These are phyloP conservation scores for Russula lepida DNA, from an alignment of 768 basidiomycete genomes.

Conservation along the genomic window DNA sequence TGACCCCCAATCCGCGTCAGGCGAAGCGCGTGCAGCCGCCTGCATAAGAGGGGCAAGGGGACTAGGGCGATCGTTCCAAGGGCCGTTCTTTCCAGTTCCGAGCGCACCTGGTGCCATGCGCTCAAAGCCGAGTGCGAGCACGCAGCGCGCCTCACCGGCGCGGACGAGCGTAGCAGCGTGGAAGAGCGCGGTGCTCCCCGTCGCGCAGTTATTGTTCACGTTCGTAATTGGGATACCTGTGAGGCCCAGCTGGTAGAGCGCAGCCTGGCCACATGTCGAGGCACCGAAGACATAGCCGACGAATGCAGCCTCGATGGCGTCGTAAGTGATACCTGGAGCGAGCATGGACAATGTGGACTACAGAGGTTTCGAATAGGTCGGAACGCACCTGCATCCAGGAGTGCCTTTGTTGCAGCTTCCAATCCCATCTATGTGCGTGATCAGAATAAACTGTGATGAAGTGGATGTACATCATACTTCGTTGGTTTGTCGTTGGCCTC, in stretches of 20 bases:
- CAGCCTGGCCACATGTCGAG: slow-evolving; percentile 71
- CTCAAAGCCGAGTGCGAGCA: slow-evolving; percentile 80
- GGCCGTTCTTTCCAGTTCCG: slow-evolving; percentile 30
- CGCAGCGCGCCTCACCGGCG: slow-evolving; percentile 61
- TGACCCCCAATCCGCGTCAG: slow-evolving; percentile 59
- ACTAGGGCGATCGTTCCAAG: slow-evolving; percentile 45
- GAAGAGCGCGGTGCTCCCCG: slow-evolving; percentile 70
- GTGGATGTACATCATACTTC: slow-evolving; percentile 41
- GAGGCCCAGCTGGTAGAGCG: slow-evolving; percentile 75
- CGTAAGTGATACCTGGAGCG: slow-evolving; percentile 68
- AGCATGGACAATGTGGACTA: neutral
- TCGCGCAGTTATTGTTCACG: slow-evolving; percentile 84
- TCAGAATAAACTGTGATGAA: neutral
- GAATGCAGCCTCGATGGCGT: slow-evolving; percentile 60
- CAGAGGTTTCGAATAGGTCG: neutral
- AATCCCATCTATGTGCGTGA: slow-evolving; percentile 59
- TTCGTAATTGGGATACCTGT: slow-evolving; percentile 80
- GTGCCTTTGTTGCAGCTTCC: slow-evolving; percentile 79
- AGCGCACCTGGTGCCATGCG: slow-evolving; percentile 73
- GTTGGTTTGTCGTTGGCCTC: slow-evolving; percentile 56
- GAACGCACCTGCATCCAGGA: slow-evolving; percentile 66
- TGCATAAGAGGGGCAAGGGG: slow-evolving; percentile 41
- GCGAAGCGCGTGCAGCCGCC: slow-evolving; percentile 39
- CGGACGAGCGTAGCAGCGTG: slow-evolving; percentile 66
- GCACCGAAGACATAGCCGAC: slow-evolving; percentile 79